phyloP scores from a whole-genome alignment of 805 yeast genomes.

The Yamadazyma kitorensis region DNA sequence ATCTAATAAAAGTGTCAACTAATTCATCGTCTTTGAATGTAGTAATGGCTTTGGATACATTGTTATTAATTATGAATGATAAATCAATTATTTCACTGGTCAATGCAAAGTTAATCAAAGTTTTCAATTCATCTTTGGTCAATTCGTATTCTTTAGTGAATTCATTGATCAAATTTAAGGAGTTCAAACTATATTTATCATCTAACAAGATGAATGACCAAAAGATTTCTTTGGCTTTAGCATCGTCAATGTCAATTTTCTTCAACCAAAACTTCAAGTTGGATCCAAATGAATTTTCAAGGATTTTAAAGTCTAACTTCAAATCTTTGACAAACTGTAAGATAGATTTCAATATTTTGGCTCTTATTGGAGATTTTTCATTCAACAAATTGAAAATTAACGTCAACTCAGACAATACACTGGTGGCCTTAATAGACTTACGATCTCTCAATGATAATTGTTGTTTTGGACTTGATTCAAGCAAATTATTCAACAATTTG shows the following conservation, averaged over 20 bases:
- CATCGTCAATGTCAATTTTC: conserved; percentile 26
- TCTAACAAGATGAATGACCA: conserved; percentile 41
- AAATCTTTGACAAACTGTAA: conserved; percentile 29
- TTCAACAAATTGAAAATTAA: conserved; percentile 42
- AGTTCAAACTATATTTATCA: conserved; percentile 21
- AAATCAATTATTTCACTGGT: conserved; percentile 36
- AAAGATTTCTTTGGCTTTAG: conserved; percentile 27
- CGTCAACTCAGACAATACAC: conserved; percentile 39
- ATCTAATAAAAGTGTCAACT: conserved; percentile 27
- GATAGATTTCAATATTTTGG: conserved; percentile 28
- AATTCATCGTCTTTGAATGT: conserved; percentile 25
- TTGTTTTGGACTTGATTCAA: conserved; percentile 31
- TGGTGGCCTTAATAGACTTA: conserved; percentile 39
- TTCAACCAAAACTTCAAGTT: conserved; percentile 36
- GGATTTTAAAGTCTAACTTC: conserved; percentile 28
- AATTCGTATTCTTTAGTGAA: conserved; percentile 29
- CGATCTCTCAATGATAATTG: conserved; percentile 43
- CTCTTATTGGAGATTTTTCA: conserved; percentile 27
- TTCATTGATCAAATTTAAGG: conserved; percentile 34
- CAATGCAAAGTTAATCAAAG: conserved; percentile 36
- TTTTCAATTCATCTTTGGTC: conserved; percentile 23
- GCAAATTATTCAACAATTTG: conserved; percentile 26
- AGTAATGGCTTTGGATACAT: conserved; percentile 33
- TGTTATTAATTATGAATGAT: conserved; percentile 40
- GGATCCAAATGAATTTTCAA: conserved; percentile 34